phyloP scores from a whole-genome alignment of 345 rosid genomes.

The Rhodamnia argentea region DNA sequence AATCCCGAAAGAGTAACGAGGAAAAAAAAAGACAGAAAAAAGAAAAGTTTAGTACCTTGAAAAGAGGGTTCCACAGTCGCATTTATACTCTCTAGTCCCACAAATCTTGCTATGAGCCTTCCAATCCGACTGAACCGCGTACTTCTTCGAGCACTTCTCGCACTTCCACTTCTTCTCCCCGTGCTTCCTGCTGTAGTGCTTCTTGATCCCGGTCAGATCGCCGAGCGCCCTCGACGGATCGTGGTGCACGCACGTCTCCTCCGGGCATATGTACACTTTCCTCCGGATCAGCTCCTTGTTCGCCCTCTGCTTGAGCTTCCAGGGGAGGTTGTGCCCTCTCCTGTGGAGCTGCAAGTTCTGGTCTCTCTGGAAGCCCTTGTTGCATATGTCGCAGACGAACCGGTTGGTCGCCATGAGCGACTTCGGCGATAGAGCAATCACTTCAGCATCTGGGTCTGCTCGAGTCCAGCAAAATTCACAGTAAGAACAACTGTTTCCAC shows the following conservation, averaged over 20 bases:
- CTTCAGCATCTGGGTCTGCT: conserved; percentile 46
- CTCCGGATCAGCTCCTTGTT: conserved; percentile 21
- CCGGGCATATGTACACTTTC: conserved; percentile 49
- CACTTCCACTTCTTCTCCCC: conserved; percentile 59
- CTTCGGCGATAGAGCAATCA: conserved; percentile 36
- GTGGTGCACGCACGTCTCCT: conserved; percentile 41
- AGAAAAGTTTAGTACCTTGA: conserved; percentile 21
- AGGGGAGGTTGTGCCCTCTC: conserved; percentile 47
- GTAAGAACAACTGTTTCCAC: neutral
- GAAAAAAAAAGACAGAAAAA: neutral
- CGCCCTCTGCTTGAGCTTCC: conserved; percentile 44
- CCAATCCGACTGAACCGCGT: conserved; percentile 53
- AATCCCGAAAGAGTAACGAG: neutral
- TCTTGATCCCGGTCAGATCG: conserved; percentile 44
- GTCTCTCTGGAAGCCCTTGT: conserved; percentile 48
- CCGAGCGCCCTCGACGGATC: conserved; percentile 44
- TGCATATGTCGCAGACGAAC: conserved; percentile 43
- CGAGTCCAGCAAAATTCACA: neutral
- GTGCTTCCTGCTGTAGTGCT: conserved; percentile 45
- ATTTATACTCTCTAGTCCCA: conserved; percentile 45
- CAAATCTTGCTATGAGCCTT: conserved; percentile 47
- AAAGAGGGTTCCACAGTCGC: conserved; percentile 49
- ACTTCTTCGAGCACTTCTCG: conserved; percentile 50
- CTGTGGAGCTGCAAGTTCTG: conserved; percentile 49
- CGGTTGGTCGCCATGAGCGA: conserved; percentile 44